These are phyloP conservation scores for Datura wrightii DNA, from an alignment of 257 asterid species.

Conservation along the genomic window DNA sequence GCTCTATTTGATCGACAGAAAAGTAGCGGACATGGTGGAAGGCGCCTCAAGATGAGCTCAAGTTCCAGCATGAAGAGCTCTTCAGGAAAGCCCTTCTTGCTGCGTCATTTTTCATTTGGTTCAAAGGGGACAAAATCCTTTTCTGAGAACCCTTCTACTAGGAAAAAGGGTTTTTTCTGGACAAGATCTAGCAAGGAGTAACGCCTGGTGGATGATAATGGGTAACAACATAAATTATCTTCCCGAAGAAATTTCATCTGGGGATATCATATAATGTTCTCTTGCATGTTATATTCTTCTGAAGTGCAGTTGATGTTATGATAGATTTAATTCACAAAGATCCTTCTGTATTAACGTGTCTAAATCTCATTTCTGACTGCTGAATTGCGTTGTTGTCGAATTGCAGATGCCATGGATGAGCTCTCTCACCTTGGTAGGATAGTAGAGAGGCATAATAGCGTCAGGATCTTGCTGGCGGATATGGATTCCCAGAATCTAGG, in stretches of 20 bases:
- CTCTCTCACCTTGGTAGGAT: slow-evolving; percentile 26
- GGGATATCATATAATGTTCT: not conserved
- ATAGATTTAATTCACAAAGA: not conserved
- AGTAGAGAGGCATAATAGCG: slow-evolving; percentile 4
- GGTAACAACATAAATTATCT: slow-evolving; percentile 39
- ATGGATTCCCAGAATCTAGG: slow-evolving; percentile 34
- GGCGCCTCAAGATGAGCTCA: slow-evolving; percentile 63
- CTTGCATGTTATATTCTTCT: not conserved
- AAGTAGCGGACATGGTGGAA: slow-evolving; percentile 55
- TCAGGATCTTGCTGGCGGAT: slow-evolving; percentile 27
- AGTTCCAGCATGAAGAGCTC: slow-evolving; percentile 76
- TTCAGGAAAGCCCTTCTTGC: slow-evolving; percentile 66
- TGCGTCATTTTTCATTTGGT: slow-evolving; percentile 84
- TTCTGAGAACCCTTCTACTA: slow-evolving; percentile 56
- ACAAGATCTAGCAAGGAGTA: slow-evolving; percentile 67
- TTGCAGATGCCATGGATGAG: not conserved
- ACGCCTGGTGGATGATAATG: slow-evolving; percentile 37
- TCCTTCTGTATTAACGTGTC: not conserved
- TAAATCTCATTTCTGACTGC: not conserved
- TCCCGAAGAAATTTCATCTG: not conserved
- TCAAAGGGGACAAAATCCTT: slow-evolving; percentile 58
- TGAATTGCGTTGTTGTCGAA: not conserved
- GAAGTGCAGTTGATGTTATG: not conserved
- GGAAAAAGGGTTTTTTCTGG: slow-evolving; percentile 71
- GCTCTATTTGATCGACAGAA: slow-evolving; percentile 55